Base-by-base conservation (phyloP, 768 basidiomycete species). In the Lanmaoa pseudosensibilis region DNA sequence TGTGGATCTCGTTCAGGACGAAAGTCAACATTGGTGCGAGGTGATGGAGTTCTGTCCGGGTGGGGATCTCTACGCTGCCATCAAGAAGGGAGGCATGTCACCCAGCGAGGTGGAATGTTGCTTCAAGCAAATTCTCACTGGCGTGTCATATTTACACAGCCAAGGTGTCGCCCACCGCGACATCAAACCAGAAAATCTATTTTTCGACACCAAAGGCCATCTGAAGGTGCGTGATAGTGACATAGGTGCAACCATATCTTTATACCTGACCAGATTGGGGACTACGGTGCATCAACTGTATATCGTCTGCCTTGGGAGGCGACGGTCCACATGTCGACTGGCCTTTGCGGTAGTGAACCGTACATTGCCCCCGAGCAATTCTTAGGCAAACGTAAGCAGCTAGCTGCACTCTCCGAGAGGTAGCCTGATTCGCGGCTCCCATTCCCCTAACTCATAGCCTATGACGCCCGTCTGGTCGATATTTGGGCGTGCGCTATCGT, bases 41-140 rank as follows among this genome's bases (percentile, higher is more conserved):
- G 96, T 99, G 45, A 98, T 99, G 96, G 97, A 98, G 73, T 99
- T 94, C 70, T 99, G 96, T 69, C 94, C 94, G 4, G 97, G 97
- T 43, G 96, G 96, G 2, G 96, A 99, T 75, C 80, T 99, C 36
- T 99, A 99, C 70, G 95, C 95, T 27, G 96, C 94, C 37, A 99
- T 99, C 77, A 98, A 98, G 84, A 94, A 92, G 73, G 96, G 96
- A 55, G 83, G 82, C 61, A 94, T 97, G 92, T 86, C 86, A 36
- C 84, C 89, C 5, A 86, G 86, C 72, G 93, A 96, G 74, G 93
- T 96, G 60, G 96, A 98, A 73, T 96, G 92, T 74, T 96, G 92
- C 75, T 98, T 98, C 83, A 94, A 91, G 80, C 96, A 99, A 75
- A 92, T 98, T 60, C 75, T 99, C 54, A 78, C 80, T 34, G 96